Base-by-base conservation (phyloP, 1,139 yeast species). In the Sugiyamaella grinbergsii region DNA sequence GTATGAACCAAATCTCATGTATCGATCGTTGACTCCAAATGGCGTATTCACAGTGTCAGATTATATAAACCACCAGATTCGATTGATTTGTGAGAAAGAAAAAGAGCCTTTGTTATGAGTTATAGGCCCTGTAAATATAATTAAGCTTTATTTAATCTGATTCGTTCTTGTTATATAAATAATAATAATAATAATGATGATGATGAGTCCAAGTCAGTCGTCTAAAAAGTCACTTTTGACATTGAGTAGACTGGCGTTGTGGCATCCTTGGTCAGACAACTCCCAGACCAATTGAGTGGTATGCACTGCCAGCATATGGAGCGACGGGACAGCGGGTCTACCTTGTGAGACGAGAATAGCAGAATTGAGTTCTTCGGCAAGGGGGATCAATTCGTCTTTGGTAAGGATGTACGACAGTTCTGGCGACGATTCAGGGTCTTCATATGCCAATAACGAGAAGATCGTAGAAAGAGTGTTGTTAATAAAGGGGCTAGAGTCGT, bases 11-110 rank as follows among this genome's bases (percentile, higher is more conserved):
- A 87, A 86, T 62, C 62, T 66, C 23, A 72, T 82, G 75, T 87
- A 87, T 66, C 70, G 86, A 10, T 55, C 82, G 10, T 76, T 81
- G 51, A 80, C 81, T 41, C 66, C 71, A 7, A 74, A 77, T 44
- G 93, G 93, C 0, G 71, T 83, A 48, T 66, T 81, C 36, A 74
- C 71, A 51, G 71, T 85, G 50, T 79, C 84, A 49, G 90, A 85
- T 40, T 71, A 67, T 57, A 60, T 85, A 60, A 66, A 72, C 42
- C 79, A 77, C 38, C 68, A 72, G 53, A 60, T 84, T 46, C 62
- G 66, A 49, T 56, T 65, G 7, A 64, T 58, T 22, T 61, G 67
- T 36, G 63, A 61, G 39, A 5, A 11, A 32, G 22, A 19, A n/a
- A 19, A 47, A 26, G 32, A 38, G 6, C 16, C 16, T 3, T 15